Base-by-base conservation (phyloP, 371 early-diverging fungal genomes). In the Mortierella polycephala region DNA sequence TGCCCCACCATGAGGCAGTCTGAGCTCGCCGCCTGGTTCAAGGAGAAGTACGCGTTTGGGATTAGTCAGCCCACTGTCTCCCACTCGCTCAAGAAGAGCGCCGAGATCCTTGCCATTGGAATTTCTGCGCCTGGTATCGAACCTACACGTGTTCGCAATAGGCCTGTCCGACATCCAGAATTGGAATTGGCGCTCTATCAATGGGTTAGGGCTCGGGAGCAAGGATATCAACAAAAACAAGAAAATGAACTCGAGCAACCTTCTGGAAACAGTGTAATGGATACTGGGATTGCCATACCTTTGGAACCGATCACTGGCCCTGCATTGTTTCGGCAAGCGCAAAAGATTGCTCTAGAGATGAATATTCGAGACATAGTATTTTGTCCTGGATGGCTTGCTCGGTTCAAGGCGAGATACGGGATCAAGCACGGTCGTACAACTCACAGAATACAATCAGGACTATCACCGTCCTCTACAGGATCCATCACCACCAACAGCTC, bases 131-230 rank as follows among this genome's bases (percentile, higher is more conserved):
- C 71, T 1, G 71, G 71, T 10, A 41, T 71, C 13, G 72, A 68
- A 8, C 21, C 64, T 9, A 64, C 60, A 10, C 60, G 72, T 5
- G 65, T 77, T 13, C 68, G 77, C n/a, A 68, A 64, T 20, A 52
- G 75, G 37, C 60, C 62, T 42, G 82, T 82, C 12, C 67, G 69
- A 47, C 74, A 80, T 71, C 82, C 80, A 1, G 72, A 82, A 23
- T 50, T 82, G 18, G 82, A 82, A 21, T 37, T 45, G 7, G 71
- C 72, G 1, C 49, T 82, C 54, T 70, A 64, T 57, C 65, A 72
- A 20, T 82, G 80, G 80, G 62, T 73, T 54, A 60, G 57, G 18
- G 21, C 54, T 9, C 69, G 61, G 16, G 57, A 65, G n/a, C 64
- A 41, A 13, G 18, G 11, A 13, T n/a, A 45, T 6, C 51, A 39